Base-by-base conservation (phyloP, 208 protist species). In the Trypanosoma caninum region DNA sequence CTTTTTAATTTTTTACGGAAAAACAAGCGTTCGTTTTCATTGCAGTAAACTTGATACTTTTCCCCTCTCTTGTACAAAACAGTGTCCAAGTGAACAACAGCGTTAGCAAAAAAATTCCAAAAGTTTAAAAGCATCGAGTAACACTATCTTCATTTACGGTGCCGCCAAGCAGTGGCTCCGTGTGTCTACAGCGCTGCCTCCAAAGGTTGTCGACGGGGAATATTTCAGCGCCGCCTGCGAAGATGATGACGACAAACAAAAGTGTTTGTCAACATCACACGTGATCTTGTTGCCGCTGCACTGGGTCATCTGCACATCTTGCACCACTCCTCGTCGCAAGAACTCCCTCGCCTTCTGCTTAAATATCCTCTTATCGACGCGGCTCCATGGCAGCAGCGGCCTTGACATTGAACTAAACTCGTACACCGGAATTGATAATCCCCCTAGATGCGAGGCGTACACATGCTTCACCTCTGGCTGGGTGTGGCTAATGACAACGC, bases 331-430 rank as follows among this genome's bases (percentile, higher is more conserved):
- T 10, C 63, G 56, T 56, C 74, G 75, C 34, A 88, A 31, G 33
- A 80, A 89, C 28, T 69, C 48, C 58, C 48, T 45, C 61, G 75
- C 60, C 58, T 74, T 70, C 40, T 70, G 59, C 23, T 41, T 47
- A 31, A 76, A 65, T 25, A 56, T 58, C 7, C 37, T 40, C 47
- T 67, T 46, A 23, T 64, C 40, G 23, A 84, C 56, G 13, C 44
- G 9, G 13, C 60, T 50, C 85, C 81, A 89, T 48, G 76, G 68
- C 65, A 74, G 45, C 2, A 75, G 23, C 0, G 83, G 84, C 38
- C 73, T 73, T 20, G 87, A 93, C 71, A 82, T 78, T 11, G 53
- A 37, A 51, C 81, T 91, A 75, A 80, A 93, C 73, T 93, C 82
- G 57, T 90, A 76, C 22, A 89, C 76, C 7, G 78, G 66, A 34